Evolutionary conservation across 179 eudicot genomes (phyloP).

Genomic region (Beta lomatogona): DNA sequence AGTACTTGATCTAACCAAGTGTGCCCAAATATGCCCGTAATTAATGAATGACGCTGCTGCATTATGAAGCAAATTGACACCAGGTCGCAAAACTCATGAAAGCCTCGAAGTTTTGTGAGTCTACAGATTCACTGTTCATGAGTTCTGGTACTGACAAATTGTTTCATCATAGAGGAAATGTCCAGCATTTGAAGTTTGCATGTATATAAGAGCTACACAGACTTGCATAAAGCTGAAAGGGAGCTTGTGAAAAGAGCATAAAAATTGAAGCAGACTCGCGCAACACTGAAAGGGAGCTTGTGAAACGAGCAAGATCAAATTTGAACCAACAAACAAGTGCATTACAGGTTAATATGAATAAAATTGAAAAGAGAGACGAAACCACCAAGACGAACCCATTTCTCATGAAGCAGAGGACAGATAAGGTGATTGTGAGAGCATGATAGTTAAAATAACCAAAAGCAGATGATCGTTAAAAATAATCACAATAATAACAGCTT

Average conservation of each 20-base stretch:
- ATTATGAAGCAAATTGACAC: background rate
- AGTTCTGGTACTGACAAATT: background rate
- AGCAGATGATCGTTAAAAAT: background rate
- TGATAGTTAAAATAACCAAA: background rate
- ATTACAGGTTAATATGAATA: background rate
- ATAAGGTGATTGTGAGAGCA: background rate
- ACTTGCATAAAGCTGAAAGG: too few species aligned
- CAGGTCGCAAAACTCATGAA: background rate
- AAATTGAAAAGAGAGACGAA: background rate
- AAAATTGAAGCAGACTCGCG: background rate
- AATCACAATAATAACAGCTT: background rate
- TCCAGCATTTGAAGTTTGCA: background rate
- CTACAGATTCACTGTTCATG: background rate
- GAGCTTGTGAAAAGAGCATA: too few species aligned
- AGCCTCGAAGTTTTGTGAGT: background rate
- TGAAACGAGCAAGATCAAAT: background rate
- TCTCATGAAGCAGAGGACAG: background rate
- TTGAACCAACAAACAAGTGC: background rate
- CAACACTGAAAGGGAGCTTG: background rate
- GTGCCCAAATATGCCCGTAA: background rate
- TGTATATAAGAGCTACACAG: background rate
- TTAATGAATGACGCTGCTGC: background rate
- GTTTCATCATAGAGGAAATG: background rate
- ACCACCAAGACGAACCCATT: background rate
- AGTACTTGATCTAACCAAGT: background rate